Evolutionary conservation across 768 basidiomycete genomes (phyloP).

Genomic region (Gautieria morchelliformis): DNA sequence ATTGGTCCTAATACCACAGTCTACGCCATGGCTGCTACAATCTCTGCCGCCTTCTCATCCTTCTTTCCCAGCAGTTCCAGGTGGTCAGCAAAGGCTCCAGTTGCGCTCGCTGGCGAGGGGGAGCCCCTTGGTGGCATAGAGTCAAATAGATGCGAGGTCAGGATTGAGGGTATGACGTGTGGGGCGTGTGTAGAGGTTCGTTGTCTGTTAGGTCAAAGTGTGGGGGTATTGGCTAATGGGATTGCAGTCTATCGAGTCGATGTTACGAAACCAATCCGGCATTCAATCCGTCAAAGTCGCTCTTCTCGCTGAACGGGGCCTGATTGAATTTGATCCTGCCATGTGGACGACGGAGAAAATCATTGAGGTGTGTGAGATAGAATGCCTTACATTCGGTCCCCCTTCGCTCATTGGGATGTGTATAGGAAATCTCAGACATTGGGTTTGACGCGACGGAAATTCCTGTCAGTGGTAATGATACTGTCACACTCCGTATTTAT

Average conservation of each 20-base stretch:
- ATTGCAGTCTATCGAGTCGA: constrained; percentile 70
- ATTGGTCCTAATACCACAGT: too few species aligned
- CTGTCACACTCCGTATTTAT: constrained; percentile 68
- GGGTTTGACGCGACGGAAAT: constrained; percentile 85
- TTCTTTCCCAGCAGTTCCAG: constrained; percentile 2
- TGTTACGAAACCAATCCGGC: constrained; percentile 77
- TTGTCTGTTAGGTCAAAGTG: constrained; percentile 1
- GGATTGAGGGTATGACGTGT: constrained; percentile 88
- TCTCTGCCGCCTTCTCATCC: constrained; percentile 6
- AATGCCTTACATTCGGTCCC: neutral
- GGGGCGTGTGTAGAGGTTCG: constrained; percentile 80
- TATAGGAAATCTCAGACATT: constrained; percentile 84
- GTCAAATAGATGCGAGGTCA: constrained; percentile 54
- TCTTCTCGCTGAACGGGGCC: constrained; percentile 87
- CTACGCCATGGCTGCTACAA: neutral
- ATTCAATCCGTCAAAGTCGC: constrained; percentile 90
- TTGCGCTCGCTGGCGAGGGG: neutral
- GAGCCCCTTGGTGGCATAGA: constrained; percentile 3
- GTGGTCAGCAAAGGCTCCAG: constrained; percentile 3
- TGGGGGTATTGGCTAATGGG: neutral
- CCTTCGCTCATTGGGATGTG: constrained; percentile 5
- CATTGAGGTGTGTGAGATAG: constrained; percentile 37
- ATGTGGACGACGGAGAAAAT: constrained; percentile 79
- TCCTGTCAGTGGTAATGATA: constrained; percentile 53
- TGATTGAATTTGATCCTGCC: constrained; percentile 79